phyloP scores from a whole-genome alignment of 768 basidiomycete genomes.

The Hortiboletus campestris region DNA sequence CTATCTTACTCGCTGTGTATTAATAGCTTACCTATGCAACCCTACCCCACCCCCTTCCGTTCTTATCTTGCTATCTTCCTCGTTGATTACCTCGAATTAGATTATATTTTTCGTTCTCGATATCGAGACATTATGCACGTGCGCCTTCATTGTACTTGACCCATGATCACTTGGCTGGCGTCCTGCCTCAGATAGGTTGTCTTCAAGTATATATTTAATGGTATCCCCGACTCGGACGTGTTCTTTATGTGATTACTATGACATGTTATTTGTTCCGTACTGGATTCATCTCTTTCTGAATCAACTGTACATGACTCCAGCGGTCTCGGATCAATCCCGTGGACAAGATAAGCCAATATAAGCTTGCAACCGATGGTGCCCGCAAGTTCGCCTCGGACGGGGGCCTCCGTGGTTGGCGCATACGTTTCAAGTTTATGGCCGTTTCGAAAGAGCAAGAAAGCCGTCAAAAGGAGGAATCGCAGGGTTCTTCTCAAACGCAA shows the following conservation, averaged over 20 bases:
- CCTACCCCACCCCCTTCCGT: neutral
- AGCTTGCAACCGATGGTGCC: neutral
- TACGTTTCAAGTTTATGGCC: neutral
- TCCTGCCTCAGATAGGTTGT: neutral
- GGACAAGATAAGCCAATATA: neutral
- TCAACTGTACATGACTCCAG: neutral
- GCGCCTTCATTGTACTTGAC: neutral
- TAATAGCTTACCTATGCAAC: conserved; percentile 27
- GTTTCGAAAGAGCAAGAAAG: neutral
- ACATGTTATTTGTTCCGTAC: neutral
- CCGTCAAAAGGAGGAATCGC: neutral
- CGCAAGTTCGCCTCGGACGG: neutral
- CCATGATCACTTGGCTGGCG: neutral
- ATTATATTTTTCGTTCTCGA: conserved; percentile 3
- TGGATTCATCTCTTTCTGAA: neutral
- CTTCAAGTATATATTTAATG: neutral
- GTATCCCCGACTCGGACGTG: neutral
- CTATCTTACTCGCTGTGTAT: conserved; percentile 26
- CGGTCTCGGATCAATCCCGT: neutral
- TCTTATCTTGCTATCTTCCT: neutral
- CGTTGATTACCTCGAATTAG: neutral
- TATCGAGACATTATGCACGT: conserved; percentile 5
- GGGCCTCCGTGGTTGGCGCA: neutral
- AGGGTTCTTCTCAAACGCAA: neutral
- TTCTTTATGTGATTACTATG: conserved; percentile 9